Evolutionary conservation across 805 yeast genomes (phyloP).

Genomic region (Cyberlindnera petersonii): DNA sequence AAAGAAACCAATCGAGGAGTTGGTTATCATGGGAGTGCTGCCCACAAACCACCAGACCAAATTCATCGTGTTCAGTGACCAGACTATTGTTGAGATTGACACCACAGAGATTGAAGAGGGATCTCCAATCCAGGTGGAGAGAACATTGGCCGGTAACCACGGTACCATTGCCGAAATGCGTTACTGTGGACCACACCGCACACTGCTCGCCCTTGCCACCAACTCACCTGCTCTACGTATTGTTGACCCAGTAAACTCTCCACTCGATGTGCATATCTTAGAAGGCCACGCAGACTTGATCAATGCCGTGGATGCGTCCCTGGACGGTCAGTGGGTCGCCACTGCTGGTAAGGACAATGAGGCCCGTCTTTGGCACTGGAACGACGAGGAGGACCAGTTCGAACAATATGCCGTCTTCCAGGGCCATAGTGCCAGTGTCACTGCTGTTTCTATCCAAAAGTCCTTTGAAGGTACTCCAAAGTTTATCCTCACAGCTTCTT

Average conservation of each 20-base stretch:
- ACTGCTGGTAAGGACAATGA: slow-evolving; percentile 88
- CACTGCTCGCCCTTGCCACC: slow-evolving; percentile 78
- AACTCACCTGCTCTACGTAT: slow-evolving; percentile 87
- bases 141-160: slow-evolving; percentile 84
- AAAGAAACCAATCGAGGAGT: slow-evolving; percentile 62
- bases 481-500: slow-evolving; percentile 81
- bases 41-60: slow-evolving; percentile 36
- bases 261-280: slow-evolving; percentile 57
- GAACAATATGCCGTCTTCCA: slow-evolving; percentile 55
- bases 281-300: slow-evolving; percentile 87
- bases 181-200: slow-evolving; percentile 59
- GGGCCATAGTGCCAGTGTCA: slow-evolving; percentile 87
- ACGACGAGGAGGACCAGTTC: slow-evolving; percentile 39
- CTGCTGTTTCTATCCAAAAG: slow-evolving; percentile 71
- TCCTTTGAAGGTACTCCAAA: slow-evolving; percentile 42
- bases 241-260: slow-evolving; percentile 53
- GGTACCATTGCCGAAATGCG: slow-evolving; percentile 91
- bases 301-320: slow-evolving; percentile 71
- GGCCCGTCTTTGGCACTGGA: slow-evolving; percentile 77
- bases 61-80: slow-evolving; percentile 72
- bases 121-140: slow-evolving; percentile 38
- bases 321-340: slow-evolving; percentile 85
- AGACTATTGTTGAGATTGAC: slow-evolving; percentile 59
- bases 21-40: slow-evolving; percentile 60
- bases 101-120: slow-evolving; percentile 29